Base-by-base conservation (phyloP, 805 yeast species). In the Kuraishia ogatae region DNA sequence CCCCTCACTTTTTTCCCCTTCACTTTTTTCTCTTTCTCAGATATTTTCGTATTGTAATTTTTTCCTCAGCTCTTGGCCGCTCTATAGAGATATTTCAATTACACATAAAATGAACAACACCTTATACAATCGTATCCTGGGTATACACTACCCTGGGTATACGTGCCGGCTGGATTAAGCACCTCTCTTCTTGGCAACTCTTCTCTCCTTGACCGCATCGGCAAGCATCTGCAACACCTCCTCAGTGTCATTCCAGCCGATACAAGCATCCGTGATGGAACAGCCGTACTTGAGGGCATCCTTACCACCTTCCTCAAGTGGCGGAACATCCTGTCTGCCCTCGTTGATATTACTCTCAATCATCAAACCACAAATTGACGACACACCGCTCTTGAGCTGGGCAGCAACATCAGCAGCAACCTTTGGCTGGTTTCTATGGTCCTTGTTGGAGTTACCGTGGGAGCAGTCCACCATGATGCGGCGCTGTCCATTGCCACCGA, bases 211-310 rank as follows among this genome's bases (percentile, higher is more conserved):
- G 51, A 93, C 97, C 56, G 97, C 96, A 52, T 75, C 80, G 50
- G 97, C 87, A 63, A 94, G 80, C 59, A 83, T 83, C 50, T 76
- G 79, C 68, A 94, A 83, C 81, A 93, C 92, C 2, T 70, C 77
- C 57, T 81, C 94, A 54, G 99, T 94, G 55, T 88, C 79, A 59
- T 89, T 96, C 90, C 96, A 91, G 58, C 86, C 78, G 55, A 94
- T 96, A 78, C 99, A 94, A 28, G 94, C 97, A 72, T 94, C 99
- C 58, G 99, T 94, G 71, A 94, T 91, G 58, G 96, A 87, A 60
- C 92, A 96, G 72, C 99, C 99, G 77, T 92, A 89, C 68, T 87
- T 83, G 68, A 91, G 77, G 55, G 82, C 82, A 10, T 75, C 75
- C 64, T 80, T 80, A 56, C 77, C 79, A 17, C 62, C 69, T 54